These are phyloP conservation scores for Apophysomyces variabilis DNA, from an alignment of 371 early-diverging fungal species.

Conservation along the genomic window DNA sequence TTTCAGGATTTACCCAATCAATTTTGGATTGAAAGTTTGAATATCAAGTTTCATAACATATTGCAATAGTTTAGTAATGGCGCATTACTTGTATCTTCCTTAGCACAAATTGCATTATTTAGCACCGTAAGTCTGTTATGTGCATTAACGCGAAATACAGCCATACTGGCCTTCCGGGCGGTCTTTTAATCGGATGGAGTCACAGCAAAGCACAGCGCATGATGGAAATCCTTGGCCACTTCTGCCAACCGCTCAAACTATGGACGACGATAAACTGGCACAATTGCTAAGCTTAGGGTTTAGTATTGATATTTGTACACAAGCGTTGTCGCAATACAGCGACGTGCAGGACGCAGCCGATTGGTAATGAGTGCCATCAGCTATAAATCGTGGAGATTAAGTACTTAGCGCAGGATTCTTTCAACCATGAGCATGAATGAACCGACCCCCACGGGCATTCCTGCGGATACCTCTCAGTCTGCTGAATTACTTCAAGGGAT, in stretches of 20 bases:
- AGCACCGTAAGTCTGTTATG: no score
- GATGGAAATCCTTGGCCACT: neutral
- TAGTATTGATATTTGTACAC: constrained; percentile 34
- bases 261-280: constrained; percentile 30
- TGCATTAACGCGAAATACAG: no score
- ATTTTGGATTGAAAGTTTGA: no score
- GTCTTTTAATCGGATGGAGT: no score
- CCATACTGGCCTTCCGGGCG: no score
- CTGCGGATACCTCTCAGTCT: neutral
- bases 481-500: no score
- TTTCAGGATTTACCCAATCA: neutral
- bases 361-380: constrained; percentile 26
- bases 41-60: no score
- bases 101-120: no score
- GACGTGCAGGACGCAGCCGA: constrained; percentile 40
- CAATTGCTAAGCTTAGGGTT: constrained; percentile 41
- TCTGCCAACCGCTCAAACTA: neutral
- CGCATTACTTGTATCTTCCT: no score
- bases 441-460: neutral
- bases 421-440: constrained; percentile 1
- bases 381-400: neutral
- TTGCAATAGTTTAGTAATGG: no score
- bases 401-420: neutral
- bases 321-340: constrained; percentile 27
- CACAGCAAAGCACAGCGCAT: no score